Conservation (phyloP, 441 rosid species). For the Viola pubescens region DNA sequence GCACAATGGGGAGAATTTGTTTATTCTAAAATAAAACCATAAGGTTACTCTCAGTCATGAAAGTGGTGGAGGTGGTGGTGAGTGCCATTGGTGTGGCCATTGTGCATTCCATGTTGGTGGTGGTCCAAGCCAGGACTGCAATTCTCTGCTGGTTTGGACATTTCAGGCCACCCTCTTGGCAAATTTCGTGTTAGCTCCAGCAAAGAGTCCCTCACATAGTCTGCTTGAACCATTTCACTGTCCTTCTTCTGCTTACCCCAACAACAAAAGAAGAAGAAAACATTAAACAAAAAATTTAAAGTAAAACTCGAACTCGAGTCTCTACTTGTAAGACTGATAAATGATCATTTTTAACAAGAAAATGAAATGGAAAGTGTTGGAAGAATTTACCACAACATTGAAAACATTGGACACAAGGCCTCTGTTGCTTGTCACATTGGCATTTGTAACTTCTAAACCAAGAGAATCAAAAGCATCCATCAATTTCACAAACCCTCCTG, state of each 20-base stretch:
- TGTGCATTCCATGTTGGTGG: constrained; percentile 30
- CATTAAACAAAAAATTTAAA: no score
- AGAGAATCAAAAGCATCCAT: constrained; percentile 78
- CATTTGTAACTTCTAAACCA: constrained; percentile 77
- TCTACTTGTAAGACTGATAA: no score
- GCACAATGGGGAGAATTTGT: neutral
- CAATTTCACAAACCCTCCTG: constrained; percentile 71
- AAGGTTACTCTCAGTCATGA: constrained; percentile 22
- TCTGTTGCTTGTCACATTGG: constrained; percentile 62
- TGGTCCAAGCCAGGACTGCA: constrained; percentile 33
- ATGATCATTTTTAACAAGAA: no score
- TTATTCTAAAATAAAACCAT: no score
- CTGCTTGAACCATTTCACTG: constrained; percentile 66
- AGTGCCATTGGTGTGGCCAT: constrained; percentile 28
- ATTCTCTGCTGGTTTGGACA: constrained; percentile 28
- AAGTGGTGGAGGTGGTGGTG: constrained; percentile 37
- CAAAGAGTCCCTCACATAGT: constrained; percentile 66
- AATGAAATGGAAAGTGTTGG: neutral
- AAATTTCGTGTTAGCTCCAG: constrained; percentile 61
- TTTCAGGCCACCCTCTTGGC: constrained; percentile 45
- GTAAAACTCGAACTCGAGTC: no score
- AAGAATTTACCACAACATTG: constrained; percentile 59
- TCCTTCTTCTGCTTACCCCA: constrained; percentile 54
- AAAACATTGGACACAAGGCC: constrained; percentile 84
- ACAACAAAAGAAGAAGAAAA: neutral